Percentiles rank a stretch among this genome's conserved stretches.
phyloP scores from a whole-genome alignment of 768 basidiomycete species.

The Pleurotus citrinopileatus region DNA sequence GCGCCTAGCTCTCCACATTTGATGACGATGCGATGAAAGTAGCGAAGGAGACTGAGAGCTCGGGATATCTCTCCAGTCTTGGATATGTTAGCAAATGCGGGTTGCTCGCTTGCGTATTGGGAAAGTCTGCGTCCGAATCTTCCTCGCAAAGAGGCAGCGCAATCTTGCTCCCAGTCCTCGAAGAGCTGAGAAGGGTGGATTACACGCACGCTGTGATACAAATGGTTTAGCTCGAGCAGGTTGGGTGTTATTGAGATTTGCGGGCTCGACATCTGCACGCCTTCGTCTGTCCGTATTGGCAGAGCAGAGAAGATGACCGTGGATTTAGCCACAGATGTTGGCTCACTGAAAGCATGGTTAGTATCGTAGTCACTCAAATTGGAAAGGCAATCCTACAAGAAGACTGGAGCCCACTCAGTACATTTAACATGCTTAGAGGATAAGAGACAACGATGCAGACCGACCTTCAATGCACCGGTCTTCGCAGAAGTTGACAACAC shows the following conservation, averaged over 20 bases:
- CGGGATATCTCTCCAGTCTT: slow-evolving; percentile 74
- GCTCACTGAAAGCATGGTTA: slow-evolving; percentile 70
- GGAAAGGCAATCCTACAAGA: slow-evolving; percentile 56
- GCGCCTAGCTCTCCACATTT: slow-evolving; percentile 80
- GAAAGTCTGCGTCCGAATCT: slow-evolving; percentile 71
- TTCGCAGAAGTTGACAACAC: slow-evolving; percentile 51
- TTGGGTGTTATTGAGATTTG: slow-evolving; percentile 79
- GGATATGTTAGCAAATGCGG: slow-evolving; percentile 57
- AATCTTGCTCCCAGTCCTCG: slow-evolving; percentile 58
- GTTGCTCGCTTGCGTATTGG: slow-evolving; percentile 47
- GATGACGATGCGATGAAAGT: slow-evolving; percentile 80
- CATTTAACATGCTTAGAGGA: slow-evolving; percentile 1
- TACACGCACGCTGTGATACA: slow-evolving; percentile 49
- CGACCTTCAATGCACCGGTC: slow-evolving; percentile 50
- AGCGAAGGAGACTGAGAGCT: slow-evolving; percentile 79
- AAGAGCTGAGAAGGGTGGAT: slow-evolving; percentile 48
- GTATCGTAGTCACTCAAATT: slow-evolving; percentile 11
- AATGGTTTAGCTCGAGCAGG: slow-evolving; percentile 64
- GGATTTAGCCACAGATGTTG: slow-evolving; percentile 88
- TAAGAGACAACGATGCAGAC: slow-evolving; percentile 19
- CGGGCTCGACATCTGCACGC: neutral
- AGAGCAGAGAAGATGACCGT: slow-evolving; percentile 60
- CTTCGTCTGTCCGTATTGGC: slow-evolving; percentile 24
- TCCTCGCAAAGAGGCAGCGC: slow-evolving; percentile 62
- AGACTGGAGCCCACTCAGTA: slow-evolving; percentile 39